These are phyloP conservation scores for Amanita subjunquillea DNA, from an alignment of 768 basidiomycete genomes.

Conservation along the genomic window DNA sequence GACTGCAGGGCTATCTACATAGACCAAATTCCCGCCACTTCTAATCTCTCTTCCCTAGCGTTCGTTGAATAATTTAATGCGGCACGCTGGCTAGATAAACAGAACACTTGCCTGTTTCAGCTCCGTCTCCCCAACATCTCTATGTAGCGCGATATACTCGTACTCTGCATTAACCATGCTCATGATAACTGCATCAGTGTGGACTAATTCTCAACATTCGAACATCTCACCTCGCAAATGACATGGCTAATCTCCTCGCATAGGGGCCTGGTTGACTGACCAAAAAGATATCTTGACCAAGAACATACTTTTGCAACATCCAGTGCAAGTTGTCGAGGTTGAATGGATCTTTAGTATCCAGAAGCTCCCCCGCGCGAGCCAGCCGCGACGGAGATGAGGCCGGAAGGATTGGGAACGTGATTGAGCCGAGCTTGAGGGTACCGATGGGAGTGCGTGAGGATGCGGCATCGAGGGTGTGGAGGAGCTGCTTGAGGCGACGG, in stretches of 20 bases:
- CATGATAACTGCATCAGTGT: not conserved
- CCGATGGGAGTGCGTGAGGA: slow-evolving; percentile 34
- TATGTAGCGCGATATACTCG: slow-evolving; percentile 56
- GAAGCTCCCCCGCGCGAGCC: slow-evolving; percentile 29
- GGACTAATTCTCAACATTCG: not conserved
- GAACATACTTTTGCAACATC: slow-evolving; percentile 56
- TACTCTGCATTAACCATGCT: slow-evolving; percentile 60
- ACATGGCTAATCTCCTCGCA: slow-evolving; percentile 49
- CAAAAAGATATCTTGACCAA: slow-evolving; percentile 60
- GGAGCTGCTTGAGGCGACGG: slow-evolving; percentile 39
- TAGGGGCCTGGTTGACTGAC: slow-evolving; percentile 61
- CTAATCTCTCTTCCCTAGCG: slow-evolving; percentile 49
- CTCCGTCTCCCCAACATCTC: slow-evolving; percentile 66
- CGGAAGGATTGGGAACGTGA: slow-evolving; percentile 41
- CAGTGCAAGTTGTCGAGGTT: slow-evolving; percentile 53
- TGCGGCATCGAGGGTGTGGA: slow-evolving; percentile 23
- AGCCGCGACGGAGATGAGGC: slow-evolving; percentile 20
- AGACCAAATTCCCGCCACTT: slow-evolving; percentile 49
- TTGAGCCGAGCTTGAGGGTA: slow-evolving; percentile 45
- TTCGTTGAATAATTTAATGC: not conserved
- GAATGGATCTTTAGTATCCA: slow-evolving; percentile 42
- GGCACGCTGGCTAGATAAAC: not conserved
- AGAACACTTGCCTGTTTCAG: slow-evolving; percentile 41
- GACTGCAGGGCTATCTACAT: slow-evolving; percentile 59
- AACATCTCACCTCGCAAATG: slow-evolving; percentile 42